Base-by-base conservation (phyloP, 2,329 filamentous ascomycete genomes). In the Ceratocystis eucalypticola region DNA sequence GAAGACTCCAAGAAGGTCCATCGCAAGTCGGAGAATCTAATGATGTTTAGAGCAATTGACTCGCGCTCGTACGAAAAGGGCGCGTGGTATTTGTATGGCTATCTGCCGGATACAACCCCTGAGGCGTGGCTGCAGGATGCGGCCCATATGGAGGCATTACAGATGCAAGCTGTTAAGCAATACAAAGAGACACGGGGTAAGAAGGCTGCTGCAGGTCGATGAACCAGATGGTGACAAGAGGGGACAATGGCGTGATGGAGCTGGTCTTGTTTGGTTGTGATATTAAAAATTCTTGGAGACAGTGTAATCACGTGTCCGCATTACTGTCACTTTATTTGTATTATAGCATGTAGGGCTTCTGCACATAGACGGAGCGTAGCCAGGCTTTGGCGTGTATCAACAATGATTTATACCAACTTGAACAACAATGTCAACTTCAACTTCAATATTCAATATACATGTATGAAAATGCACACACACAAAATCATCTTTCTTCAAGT, bases 61-160 rank as follows among this genome's bases (percentile, higher is more conserved):
- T 76, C 75, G 61, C 74, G 72, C 65, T 82, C 80, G 22, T 82
- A 77, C 69, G 72, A 77, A 71, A 73, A 78, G 66, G 75, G 74
- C 33, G 76, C 79, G 1, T 90, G 87, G 87, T 79, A 77, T 72
- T 74, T 89, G 63, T 87, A 86, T 81, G 87, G 87, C 15, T 87
- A 83, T 22, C 76, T 83, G 37, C 74, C 80, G 53, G 79, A 82
- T 70, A 84, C 81, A 12, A 80, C 79, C 0, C 72, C 80, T 1
- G 75, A 82, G 68, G 69, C 67, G 4, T 79, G 75, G 69, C 45
- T 70, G 30, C 22, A 8, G 2, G 57, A 65, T 61, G 62, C 55
- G 12, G 53, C 28, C 30, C 67, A 61, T 45, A 41, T 68, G n/a
- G 61, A 68, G 57, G 61, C 64, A 2, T 30, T 68, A 33, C 46